Evolutionary conservation across 1,284 basidiomycete genomes (phyloP).

Genomic region (Apiotrichum porosum): DNA sequence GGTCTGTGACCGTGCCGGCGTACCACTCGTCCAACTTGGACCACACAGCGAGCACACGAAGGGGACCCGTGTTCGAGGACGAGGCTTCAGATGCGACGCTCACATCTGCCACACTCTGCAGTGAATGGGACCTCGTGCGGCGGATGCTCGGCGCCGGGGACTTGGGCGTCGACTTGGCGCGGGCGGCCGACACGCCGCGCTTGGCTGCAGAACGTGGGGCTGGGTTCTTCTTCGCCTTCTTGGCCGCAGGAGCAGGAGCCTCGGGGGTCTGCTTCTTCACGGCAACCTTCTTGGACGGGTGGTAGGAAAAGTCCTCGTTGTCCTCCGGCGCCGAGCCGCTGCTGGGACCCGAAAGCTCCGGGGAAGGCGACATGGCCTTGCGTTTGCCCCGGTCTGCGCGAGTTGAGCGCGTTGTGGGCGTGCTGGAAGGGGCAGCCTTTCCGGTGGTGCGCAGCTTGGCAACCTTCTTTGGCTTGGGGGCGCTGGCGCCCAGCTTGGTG

Average conservation of each 20-base stretch:
- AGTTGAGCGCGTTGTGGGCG: neutral
- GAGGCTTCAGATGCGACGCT: no score
- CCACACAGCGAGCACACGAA: slow-evolving; percentile 15
- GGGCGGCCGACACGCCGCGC: no score
- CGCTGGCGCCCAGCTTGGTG: no score
- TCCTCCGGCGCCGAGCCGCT: slow-evolving; percentile 23
- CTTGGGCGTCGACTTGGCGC: no score
- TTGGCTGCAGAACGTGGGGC: neutral
- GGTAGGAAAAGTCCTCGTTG: slow-evolving; percentile 21
- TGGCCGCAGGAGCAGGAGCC: neutral
- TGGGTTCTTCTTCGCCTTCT: neutral
- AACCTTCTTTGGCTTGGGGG: no score
- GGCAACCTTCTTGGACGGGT: slow-evolving; percentile 3
- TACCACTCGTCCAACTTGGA: slow-evolving; percentile 7
- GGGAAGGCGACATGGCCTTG: slow-evolving; percentile 8
- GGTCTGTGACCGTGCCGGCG: slow-evolving; percentile 9
- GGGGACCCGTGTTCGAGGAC: no score
- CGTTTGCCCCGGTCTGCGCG: slow-evolving; percentile 9
- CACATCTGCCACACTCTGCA: no score
- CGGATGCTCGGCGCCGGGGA: no score
- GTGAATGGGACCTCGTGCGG: no score
- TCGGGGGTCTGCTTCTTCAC: neutral
- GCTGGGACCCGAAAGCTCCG: slow-evolving; percentile 8
- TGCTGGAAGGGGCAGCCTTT: neutral
- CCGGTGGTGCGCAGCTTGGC: no score